phyloP scores from a whole-genome alignment of 768 basidiomycete species.

The Fomitopsis pulvina region DNA sequence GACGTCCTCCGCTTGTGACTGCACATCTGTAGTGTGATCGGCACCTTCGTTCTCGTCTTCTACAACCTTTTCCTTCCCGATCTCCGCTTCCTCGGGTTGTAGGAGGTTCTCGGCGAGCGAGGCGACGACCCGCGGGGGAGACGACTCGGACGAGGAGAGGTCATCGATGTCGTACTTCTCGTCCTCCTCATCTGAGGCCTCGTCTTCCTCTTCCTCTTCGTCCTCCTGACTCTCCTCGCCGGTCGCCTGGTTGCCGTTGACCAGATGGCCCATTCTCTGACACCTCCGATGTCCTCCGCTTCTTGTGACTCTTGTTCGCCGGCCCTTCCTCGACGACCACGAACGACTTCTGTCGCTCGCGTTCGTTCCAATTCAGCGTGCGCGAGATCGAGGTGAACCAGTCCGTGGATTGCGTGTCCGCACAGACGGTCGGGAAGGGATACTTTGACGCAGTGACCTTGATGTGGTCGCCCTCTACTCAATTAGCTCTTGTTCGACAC shows the following conservation, averaged over 20 bases:
- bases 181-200: slow-evolving; percentile 59
- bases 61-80: slow-evolving; percentile 18
- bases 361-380: slow-evolving; percentile 98
- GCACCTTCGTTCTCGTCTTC: slow-evolving; percentile 3
- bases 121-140: slow-evolving; percentile 8
- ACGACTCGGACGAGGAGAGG: slow-evolving; percentile 52
- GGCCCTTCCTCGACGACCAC: slow-evolving; percentile 93
- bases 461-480: slow-evolving; percentile 99
- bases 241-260: slow-evolving; percentile 24
- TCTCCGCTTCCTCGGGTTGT: slow-evolving; percentile 8
- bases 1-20: slow-evolving; percentile 19
- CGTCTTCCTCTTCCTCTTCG: slow-evolving; percentile 29
- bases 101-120: slow-evolving; percentile 1
- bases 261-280: neutral
- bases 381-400: slow-evolving; percentile 98
- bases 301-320: slow-evolving; percentile 11
- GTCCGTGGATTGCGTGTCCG: slow-evolving; percentile 94
- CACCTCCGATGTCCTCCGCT: slow-evolving; percentile 4
- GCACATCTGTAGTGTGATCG: neutral
- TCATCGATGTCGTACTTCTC: slow-evolving; percentile 94
- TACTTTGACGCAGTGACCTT: slow-evolving; percentile 96
- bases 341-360: slow-evolving; percentile 97
- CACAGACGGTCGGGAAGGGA: slow-evolving; percentile 98
- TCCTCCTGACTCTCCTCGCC: slow-evolving; percentile 44
- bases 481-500: no score